These are phyloP conservation scores for Diaporthe batatas DNA, from an alignment of 2,329 filamentous ascomycete species.

Conservation along the genomic window DNA sequence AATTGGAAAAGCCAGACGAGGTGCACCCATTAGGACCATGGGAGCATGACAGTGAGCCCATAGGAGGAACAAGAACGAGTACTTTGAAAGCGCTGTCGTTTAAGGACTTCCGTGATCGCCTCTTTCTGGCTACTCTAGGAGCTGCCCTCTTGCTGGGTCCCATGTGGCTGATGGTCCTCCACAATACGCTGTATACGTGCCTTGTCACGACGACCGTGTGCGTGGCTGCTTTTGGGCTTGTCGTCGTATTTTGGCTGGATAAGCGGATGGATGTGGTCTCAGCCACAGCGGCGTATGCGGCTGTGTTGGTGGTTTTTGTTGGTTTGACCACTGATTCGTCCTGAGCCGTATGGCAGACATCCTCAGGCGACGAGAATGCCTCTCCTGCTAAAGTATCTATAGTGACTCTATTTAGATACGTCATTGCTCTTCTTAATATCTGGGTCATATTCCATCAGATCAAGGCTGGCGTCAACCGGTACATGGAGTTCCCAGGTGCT, in stretches of 20 bases:
- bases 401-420: too few species aligned
- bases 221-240: slow-evolving; percentile 12
- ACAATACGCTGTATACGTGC: slow-evolving; percentile 17
- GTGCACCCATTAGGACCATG: background rate
- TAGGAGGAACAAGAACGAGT: background rate
- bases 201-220: slow-evolving; percentile 27
- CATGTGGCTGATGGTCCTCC: slow-evolving; percentile 31
- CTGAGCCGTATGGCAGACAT: too few species aligned
- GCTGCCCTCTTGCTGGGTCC: slow-evolving; percentile 10
- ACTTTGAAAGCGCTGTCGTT: background rate
- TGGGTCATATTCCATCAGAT: too few species aligned
- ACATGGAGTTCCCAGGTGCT: too few species aligned
- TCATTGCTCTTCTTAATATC: too few species aligned
- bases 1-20: background rate
- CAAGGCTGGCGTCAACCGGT: too few species aligned
- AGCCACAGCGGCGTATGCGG: slow-evolving; percentile 13
- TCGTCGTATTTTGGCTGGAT: background rate
- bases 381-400: too few species aligned
- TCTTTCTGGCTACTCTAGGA: background rate
- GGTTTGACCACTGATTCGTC: slow-evolving; percentile 4
- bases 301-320: slow-evolving; percentile 33
- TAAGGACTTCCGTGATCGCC: background rate
- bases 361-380: too few species aligned
- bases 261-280: slow-evolving; percentile 13
- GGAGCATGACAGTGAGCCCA: background rate